Evolutionary conservation across 441 rosid genomes (phyloP).

Genomic region (Populus hybrid): DNA sequence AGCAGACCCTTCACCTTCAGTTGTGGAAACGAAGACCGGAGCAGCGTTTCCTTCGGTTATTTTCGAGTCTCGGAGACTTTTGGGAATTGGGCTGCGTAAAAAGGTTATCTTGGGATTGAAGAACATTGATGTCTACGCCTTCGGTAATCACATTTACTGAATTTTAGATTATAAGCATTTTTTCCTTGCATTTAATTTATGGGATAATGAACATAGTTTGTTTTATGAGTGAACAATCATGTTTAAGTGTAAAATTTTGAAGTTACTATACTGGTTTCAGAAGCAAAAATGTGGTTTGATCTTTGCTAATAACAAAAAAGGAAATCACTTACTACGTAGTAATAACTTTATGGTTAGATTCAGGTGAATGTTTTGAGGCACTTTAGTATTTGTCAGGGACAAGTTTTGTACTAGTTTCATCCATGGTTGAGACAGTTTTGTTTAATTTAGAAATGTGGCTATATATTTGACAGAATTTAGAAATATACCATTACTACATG

Average conservation of each 20-base stretch:
- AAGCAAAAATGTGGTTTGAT: background rate
- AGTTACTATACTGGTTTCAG: background rate
- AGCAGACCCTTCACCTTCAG: constrained; percentile 49
- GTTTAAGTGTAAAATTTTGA: background rate
- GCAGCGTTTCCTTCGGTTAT: constrained; percentile 62
- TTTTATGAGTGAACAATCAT: background rate
- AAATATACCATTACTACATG: no score
- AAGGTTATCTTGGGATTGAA: constrained; percentile 73
- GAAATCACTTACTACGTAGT: background rate
- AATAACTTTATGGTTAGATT: background rate
- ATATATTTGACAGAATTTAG: no score
- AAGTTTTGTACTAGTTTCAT: background rate
- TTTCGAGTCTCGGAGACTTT: constrained; percentile 49
- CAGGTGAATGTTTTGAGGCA: background rate
- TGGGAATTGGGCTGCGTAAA: constrained; percentile 81
- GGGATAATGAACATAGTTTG: background rate
- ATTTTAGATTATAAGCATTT: background rate
- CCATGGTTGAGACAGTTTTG: background rate
- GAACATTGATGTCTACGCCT: constrained; percentile 87
- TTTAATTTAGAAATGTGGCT: background rate
- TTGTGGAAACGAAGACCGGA: constrained; percentile 66
- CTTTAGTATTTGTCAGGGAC: background rate
- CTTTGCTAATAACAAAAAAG: background rate
- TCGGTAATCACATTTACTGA: constrained; percentile 38
- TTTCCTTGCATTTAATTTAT: background rate